phyloP scores from a whole-genome alignment of 2,329 filamentous ascomycete species.

The Chrysoporthe puriensis region DNA sequence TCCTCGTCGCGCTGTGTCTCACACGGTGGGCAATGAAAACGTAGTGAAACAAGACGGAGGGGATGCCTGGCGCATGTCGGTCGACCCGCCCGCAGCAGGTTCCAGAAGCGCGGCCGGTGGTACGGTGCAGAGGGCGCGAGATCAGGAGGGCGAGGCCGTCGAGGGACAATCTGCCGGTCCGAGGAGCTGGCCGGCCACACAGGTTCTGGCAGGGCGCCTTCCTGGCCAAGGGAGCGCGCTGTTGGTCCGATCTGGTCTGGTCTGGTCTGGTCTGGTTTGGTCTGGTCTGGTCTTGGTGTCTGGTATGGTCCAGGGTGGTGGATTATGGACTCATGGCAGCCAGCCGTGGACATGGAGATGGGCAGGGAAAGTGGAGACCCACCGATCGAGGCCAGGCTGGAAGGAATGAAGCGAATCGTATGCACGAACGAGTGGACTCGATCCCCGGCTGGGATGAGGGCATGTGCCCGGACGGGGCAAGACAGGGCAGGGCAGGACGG shows the following conservation, averaged over 20 bases:
- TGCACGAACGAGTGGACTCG: conserved; percentile 14
- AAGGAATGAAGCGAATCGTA: background rate
- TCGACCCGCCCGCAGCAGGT: conserved; percentile 11
- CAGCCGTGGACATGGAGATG: conserved; percentile 7
- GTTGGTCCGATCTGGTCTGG: background rate
- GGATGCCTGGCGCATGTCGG: conserved; percentile 10
- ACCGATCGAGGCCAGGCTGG: conserved; percentile 6
- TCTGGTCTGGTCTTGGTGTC: background rate
- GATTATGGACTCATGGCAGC: background rate
- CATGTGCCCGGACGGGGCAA: background rate
- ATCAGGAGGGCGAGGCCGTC: background rate
- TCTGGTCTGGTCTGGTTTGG: background rate
- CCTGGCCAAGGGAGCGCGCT: background rate
- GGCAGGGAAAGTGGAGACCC: conserved; percentile 8
- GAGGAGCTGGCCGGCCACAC: conserved; percentile 1
- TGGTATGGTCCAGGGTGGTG: background rate
- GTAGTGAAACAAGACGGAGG: conserved; percentile 13
- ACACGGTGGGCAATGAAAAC: conserved; percentile 12
- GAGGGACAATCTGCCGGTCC: background rate
- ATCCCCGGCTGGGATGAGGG: conserved; percentile 12
- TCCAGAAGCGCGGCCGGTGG: background rate
- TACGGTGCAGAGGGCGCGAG: background rate
- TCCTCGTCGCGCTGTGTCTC: conserved; percentile 17
- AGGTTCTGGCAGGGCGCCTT: background rate
- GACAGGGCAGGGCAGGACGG: background rate